Evolutionary conservation across 2,329 filamentous ascomycete genomes (phyloP).

Genomic region (Myriangium duriaei): DNA sequence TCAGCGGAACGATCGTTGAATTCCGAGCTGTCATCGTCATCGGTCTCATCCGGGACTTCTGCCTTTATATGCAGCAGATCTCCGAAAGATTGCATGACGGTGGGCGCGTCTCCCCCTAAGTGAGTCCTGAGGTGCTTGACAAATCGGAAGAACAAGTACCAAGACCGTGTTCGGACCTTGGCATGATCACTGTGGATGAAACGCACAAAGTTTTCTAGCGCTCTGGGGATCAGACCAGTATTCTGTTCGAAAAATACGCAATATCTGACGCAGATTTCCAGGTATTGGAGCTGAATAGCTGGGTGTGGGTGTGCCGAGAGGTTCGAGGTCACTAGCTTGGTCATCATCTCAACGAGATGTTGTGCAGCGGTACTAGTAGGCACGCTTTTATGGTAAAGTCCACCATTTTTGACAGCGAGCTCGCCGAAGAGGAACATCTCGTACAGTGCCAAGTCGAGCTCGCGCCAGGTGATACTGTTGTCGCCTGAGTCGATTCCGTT

Average conservation of each 20-base stretch:
- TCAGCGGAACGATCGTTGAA: conserved; percentile 84
- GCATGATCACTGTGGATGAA: conserved; percentile 80
- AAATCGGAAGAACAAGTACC: conserved; percentile 92
- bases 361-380: conserved; percentile 69
- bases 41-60: conserved; percentile 64
- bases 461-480: conserved; percentile 77
- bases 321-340: conserved; percentile 85
- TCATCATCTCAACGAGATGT: conserved; percentile 82
- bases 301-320: conserved; percentile 80
- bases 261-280: conserved; percentile 97
- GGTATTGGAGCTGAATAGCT: conserved; percentile 86
- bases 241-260: conserved; percentile 84
- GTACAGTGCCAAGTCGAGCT: conserved; percentile 82
- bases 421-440: conserved; percentile 97
- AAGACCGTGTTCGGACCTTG: conserved; percentile 79
- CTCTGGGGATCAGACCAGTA: conserved; percentile 65
- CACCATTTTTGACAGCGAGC: conserved; percentile 76
- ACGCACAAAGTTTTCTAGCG: conserved; percentile 81
- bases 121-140: conserved; percentile 76
- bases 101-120: conserved; percentile 80
- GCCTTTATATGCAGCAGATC: conserved; percentile 86
- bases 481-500: conserved; percentile 63
- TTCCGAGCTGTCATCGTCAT: conserved; percentile 86
- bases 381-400: conserved; percentile 73
- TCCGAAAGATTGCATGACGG: conserved; percentile 76